These are phyloP conservation scores for Oryza brachyantha DNA, from an alignment of 176 grass and related monocot genomes.

Conservation along the genomic window DNA sequence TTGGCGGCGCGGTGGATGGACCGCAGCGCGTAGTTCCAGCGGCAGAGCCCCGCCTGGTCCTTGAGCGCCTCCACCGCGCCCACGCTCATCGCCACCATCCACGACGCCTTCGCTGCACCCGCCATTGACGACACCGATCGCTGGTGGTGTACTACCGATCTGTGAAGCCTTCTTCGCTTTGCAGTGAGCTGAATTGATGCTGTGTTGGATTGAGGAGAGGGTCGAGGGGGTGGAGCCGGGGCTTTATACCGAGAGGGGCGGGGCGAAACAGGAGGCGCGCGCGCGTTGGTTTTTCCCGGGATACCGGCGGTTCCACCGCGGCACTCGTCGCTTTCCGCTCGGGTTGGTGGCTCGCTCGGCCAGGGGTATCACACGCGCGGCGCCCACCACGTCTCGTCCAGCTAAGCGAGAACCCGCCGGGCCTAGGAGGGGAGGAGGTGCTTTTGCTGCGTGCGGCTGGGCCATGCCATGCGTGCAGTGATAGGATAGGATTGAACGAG, in stretches of 20 bases:
- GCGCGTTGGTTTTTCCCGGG: conserved; percentile 18
- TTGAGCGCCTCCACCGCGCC: conserved; percentile 71
- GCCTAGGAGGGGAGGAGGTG: too few relatives aligned
- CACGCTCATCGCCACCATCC: conserved; percentile 53
- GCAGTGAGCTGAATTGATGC: background rate
- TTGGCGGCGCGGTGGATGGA: conserved; percentile 39
- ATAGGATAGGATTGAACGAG: too few relatives aligned
- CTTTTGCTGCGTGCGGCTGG: too few relatives aligned
- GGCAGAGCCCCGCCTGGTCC: conserved; percentile 59
- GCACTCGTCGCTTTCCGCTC: too few relatives aligned
- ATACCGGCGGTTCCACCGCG: background rate
- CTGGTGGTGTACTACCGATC: too few relatives aligned
- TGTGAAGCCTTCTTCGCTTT: background rate
- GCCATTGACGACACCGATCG: conserved; percentile 16
- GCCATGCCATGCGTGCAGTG: too few relatives aligned
- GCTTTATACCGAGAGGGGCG: background rate
- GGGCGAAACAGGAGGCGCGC: background rate
- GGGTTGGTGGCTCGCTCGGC: too few relatives aligned
- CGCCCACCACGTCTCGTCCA: too few relatives aligned
- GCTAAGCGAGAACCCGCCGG: too few relatives aligned
- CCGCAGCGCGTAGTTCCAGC: conserved; percentile 66
- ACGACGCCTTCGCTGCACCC: conserved; percentile 40
- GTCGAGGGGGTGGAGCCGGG: background rate
- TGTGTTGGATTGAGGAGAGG: background rate
- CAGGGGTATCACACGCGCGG: too few relatives aligned